Evolutionary conservation across 805 yeast genomes (phyloP).

Genomic region (Ogataea ganodermae): DNA sequence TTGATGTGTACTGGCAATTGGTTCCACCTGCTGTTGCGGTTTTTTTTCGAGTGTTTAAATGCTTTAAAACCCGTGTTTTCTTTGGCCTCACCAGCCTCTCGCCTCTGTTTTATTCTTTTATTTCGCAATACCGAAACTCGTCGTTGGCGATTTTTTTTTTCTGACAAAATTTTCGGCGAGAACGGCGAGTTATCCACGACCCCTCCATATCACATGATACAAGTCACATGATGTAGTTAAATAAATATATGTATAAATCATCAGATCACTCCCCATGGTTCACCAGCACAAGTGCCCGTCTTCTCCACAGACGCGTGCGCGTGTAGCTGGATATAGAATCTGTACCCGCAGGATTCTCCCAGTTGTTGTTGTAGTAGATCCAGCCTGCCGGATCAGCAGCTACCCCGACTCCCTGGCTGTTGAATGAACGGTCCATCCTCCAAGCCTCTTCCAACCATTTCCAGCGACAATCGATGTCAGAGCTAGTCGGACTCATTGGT

Average conservation of each 20-base stretch:
- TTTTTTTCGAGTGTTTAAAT: neutral
- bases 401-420: conserved; percentile 22
- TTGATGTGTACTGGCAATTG: conserved; percentile 6
- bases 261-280: neutral
- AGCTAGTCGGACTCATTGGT: conserved; percentile 41
- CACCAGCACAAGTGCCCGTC: conserved; percentile 42
- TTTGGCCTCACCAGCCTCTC: conserved; percentile 6
- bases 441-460: conserved; percentile 58
- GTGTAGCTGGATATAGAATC: conserved; percentile 56
- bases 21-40: conserved; percentile 5
- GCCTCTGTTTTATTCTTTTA: conserved; percentile 6
- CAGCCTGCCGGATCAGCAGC: conserved; percentile 48
- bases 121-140: conserved; percentile 8
- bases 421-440: conserved; percentile 46
- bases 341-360: conserved; percentile 42
- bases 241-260: neutral
- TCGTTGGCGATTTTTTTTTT: conserved; percentile 5
- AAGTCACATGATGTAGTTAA: neutral
- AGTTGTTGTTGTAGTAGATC: conserved; percentile 53
- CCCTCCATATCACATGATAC: conserved; percentile 1
- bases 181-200: conserved; percentile 5
- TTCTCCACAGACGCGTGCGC: conserved; percentile 51
- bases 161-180: conserved; percentile 3
- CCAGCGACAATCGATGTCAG: conserved; percentile 40
- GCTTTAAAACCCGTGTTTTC: neutral